Percentiles rank a stretch among this genome's conserved stretches.
These are phyloP conservation scores for Penicillium sp. DNA, from an alignment of 2,329 filamentous ascomycete genomes.

Conservation along the genomic window DNA sequence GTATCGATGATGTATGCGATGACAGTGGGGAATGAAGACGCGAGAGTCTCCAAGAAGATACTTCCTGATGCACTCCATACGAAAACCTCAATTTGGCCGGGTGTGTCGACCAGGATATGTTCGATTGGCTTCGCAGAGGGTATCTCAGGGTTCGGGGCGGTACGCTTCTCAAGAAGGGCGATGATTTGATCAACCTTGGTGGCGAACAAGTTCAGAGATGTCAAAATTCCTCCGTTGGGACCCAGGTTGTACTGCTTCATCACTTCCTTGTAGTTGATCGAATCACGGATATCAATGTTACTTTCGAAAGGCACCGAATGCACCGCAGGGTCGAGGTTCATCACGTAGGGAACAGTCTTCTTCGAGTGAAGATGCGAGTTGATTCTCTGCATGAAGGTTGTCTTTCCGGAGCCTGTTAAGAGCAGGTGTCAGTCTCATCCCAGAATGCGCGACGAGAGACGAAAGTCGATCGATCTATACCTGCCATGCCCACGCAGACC, in stretches of 20 bases:
- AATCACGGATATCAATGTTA: constrained; percentile 99
- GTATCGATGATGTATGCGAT: constrained; percentile 98
- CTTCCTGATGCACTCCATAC: constrained; percentile 97
- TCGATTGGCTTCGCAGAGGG: constrained; percentile 65
- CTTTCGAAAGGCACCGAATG: constrained; percentile 91
- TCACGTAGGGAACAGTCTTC: constrained; percentile 84
- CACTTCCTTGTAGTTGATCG: constrained; percentile 98
- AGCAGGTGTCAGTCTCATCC: constrained; percentile 11
- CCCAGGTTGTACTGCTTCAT: constrained; percentile 99
- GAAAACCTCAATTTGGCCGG: constrained; percentile 97
- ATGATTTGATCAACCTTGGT: constrained; percentile 98
- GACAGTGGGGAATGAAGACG: constrained; percentile 93
- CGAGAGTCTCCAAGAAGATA: constrained; percentile 90
- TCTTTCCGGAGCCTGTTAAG: constrained; percentile 83
- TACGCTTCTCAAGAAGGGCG: constrained; percentile 84
- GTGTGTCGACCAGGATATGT: constrained; percentile 91
- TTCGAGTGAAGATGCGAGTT: constrained; percentile 88
- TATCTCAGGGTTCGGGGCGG: constrained; percentile 61
- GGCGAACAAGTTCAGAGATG: constrained; percentile 92
- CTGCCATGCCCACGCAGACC: constrained; percentile 97
- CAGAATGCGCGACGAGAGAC: constrained; percentile 9
- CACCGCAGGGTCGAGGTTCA: constrained; percentile 96
- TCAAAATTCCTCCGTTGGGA: constrained; percentile 95
- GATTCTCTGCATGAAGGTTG: constrained; percentile 99
- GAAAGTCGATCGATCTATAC: constrained; percentile 51